These are phyloP conservation scores for Hortaea werneckii DNA, from an alignment of 2,329 filamentous ascomycete genomes.

Conservation along the genomic window DNA sequence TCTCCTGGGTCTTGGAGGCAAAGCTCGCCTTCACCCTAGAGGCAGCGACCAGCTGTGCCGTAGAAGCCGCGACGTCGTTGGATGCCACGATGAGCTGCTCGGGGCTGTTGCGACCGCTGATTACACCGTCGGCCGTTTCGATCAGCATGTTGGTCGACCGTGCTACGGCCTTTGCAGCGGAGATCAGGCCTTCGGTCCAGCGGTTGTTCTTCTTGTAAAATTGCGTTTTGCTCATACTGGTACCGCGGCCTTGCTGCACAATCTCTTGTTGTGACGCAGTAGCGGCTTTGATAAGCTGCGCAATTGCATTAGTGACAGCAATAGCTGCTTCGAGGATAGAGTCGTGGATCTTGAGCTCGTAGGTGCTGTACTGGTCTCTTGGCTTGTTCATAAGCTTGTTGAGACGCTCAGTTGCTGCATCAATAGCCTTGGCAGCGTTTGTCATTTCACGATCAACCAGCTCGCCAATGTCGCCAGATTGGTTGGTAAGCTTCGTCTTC, in stretches of 20 bases:
- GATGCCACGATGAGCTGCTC: conserved; percentile 97
- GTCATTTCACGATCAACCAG: conserved; percentile 83
- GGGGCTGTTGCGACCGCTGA: conserved; percentile 81
- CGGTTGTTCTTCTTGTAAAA: conserved; percentile 99
- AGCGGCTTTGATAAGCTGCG: conserved; percentile 87
- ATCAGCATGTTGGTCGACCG: conserved; percentile 90
- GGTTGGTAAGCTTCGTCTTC: conserved; percentile 69
- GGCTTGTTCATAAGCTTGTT: conserved; percentile 93
- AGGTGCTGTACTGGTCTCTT: conserved; percentile 89
- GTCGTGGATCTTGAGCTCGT: conserved; percentile 92
- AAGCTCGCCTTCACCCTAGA: conserved; percentile 94
- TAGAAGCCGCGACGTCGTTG: conserved; percentile 92
- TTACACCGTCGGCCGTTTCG: conserved; percentile 92
- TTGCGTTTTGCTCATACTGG: conserved; percentile 61
- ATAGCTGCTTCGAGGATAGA: conserved; percentile 87
- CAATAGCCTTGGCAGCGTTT: conserved; percentile 92
- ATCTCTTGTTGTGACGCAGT: conserved; percentile 92
- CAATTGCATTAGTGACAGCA: conserved; percentile 88
- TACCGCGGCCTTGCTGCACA: conserved; percentile 82
- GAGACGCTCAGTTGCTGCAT: conserved; percentile 78
- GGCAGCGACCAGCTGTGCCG: conserved; percentile 90
- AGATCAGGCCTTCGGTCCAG: conserved; percentile 97
- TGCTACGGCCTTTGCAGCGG: conserved; percentile 91
- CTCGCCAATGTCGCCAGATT: conserved; percentile 80
- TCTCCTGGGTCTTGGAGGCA: conserved; percentile 94